Percentiles rank a stretch among this genome's conserved stretches.
These are phyloP conservation scores for Ceratobasidium sp. DNA, from an alignment of 1,284 basidiomycete genomes.

Conservation along the genomic window DNA sequence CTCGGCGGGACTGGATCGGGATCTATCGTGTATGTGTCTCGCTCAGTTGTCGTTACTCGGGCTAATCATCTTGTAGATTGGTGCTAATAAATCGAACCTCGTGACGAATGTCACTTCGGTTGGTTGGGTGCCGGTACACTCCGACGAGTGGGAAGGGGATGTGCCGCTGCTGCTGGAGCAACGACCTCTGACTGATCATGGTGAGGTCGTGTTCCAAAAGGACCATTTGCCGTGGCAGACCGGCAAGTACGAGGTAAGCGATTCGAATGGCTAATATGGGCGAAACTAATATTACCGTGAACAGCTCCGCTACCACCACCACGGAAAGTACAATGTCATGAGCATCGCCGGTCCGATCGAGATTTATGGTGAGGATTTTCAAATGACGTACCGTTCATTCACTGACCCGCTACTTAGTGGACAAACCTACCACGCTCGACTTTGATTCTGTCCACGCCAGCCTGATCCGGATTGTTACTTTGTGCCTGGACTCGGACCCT, in stretches of 20 bases:
- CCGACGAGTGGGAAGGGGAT: constrained; percentile 94
- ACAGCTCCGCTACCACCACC: constrained; percentile 86
- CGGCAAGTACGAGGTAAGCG: constrained; percentile 85
- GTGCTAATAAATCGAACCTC: constrained; percentile 82
- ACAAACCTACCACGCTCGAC: constrained; percentile 69
- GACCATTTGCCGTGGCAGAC: constrained; percentile 86
- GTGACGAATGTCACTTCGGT: constrained; percentile 89
- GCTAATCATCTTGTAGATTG: constrained; percentile 65
- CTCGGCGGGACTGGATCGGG: constrained; percentile 97
- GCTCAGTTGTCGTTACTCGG: not conserved
- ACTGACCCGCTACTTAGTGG: constrained; percentile 62
- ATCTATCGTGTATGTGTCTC: constrained; percentile 74
- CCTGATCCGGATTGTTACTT: constrained; percentile 79
- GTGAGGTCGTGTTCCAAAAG: constrained; percentile 79
- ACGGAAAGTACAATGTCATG: constrained; percentile 97
- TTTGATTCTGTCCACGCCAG: constrained; percentile 72
- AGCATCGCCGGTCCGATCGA: constrained; percentile 84
- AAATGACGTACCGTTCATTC: not conserved
- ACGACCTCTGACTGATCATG: constrained; percentile 60
- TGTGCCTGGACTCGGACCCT: constrained; percentile 88
- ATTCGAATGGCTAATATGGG: not conserved
- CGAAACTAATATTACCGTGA: not conserved
- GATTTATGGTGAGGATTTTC: constrained; percentile 76
- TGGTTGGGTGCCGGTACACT: constrained; percentile 93
- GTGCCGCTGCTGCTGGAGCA: constrained; percentile 64